phyloP scores from a whole-genome alignment of 768 basidiomycete genomes.

The Collybia sordida region DNA sequence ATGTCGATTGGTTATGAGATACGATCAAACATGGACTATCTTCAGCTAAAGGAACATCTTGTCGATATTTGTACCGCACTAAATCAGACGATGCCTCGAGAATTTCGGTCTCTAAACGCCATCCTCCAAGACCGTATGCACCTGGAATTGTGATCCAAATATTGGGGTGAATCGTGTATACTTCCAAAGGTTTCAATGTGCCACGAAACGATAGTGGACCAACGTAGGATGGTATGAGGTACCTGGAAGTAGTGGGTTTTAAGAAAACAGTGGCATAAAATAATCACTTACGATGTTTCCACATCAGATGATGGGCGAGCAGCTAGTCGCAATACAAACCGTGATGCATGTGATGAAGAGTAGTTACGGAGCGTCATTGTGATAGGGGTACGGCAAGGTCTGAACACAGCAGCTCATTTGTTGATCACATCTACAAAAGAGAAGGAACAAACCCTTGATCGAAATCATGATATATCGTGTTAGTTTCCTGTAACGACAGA shows the following conservation, averaged over 20 bases:
- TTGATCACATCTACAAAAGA: neutral
- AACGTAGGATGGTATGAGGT: conserved; percentile 53
- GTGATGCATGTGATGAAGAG: conserved; percentile 61
- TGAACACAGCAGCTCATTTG: conserved; percentile 23
- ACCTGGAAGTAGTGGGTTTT: conserved; percentile 22
- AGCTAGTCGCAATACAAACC: conserved; percentile 54
- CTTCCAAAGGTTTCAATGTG: conserved; percentile 48
- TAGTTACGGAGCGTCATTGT: conserved; percentile 66
- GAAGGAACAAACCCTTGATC: conserved; percentile 54
- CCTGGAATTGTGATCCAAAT: conserved; percentile 68
- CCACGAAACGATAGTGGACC: conserved; percentile 72
- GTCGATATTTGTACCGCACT: conserved; percentile 33
- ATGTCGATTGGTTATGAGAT: conserved; percentile 21
- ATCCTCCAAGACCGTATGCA: conserved; percentile 61
- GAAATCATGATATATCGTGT: conserved; percentile 62
- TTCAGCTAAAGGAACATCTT: conserved; percentile 23
- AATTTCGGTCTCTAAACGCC: conserved; percentile 71
- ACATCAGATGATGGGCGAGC: conserved; percentile 13
- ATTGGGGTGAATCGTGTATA: conserved; percentile 41
- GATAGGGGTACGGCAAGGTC: conserved; percentile 54
- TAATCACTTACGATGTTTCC: conserved; percentile 9
- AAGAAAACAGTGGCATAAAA: neutral
- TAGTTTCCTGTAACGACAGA: conserved; percentile 45
- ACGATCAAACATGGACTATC: conserved; percentile 31
- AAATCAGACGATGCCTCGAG: conserved; percentile 26